Evolutionary conservation across 176 grass and related monocot species (phyloP).

Genomic region (Ensete glaucum): DNA sequence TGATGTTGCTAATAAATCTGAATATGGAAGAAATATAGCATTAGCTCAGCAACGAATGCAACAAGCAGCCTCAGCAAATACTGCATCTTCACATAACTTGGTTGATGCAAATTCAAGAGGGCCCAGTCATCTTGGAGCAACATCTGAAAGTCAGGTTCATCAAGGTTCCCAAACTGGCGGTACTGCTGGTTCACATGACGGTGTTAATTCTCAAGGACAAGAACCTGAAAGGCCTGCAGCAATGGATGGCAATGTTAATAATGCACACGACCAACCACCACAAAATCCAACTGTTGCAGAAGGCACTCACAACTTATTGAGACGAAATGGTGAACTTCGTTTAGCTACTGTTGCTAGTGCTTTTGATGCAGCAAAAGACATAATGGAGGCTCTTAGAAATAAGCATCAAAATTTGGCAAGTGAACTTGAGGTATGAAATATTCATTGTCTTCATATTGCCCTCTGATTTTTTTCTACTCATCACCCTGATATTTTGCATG

Average conservation of each 20-base stretch:
- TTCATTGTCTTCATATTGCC: neutral
- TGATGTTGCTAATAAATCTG: slow-evolving; percentile 93
- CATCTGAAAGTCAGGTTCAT: slow-evolving; percentile 55
- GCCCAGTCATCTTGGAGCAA: slow-evolving; percentile 26
- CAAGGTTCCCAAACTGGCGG: slow-evolving; percentile 44
- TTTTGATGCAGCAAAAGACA: slow-evolving; percentile 98
- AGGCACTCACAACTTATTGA: slow-evolving; percentile 39
- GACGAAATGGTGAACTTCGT: slow-evolving; percentile 58
- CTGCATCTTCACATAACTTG: slow-evolving; percentile 42
- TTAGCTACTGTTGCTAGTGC: slow-evolving; percentile 79
- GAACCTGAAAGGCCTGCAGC: slow-evolving; percentile 56
- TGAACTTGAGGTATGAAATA: slow-evolving; percentile 42
- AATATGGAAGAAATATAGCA: slow-evolving; percentile 64
- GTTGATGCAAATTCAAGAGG: slow-evolving; percentile 31
- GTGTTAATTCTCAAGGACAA: slow-evolving; percentile 58
- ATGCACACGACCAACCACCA: slow-evolving; percentile 56
- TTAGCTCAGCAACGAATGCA: slow-evolving; percentile 87
- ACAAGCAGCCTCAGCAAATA: slow-evolving; percentile 67
- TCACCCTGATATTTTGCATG: neutral
- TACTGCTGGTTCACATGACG: slow-evolving; percentile 61
- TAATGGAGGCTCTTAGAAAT: slow-evolving; percentile 97
- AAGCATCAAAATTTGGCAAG: slow-evolving; percentile 55
- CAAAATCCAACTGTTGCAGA: slow-evolving; percentile 51
- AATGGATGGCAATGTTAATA: slow-evolving; percentile 41
- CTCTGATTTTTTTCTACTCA: neutral